Base-by-base conservation (phyloP, 2,329 filamentous ascomycete species). In the Juglanconis sp. region DNA sequence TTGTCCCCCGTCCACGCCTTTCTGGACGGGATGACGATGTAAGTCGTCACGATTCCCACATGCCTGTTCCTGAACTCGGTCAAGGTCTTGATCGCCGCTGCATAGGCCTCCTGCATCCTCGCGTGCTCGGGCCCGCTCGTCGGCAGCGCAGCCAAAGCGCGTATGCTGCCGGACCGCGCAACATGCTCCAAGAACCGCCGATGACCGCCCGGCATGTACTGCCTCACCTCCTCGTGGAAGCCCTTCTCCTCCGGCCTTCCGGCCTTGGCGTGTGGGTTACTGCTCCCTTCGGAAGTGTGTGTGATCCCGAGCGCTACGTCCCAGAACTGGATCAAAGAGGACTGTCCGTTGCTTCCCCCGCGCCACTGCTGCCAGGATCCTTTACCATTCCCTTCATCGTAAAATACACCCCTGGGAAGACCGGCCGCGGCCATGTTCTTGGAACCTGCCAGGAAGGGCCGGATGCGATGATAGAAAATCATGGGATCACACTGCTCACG, bases 331-430 rank as follows among this genome's bases (percentile, higher is more conserved):
- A 98, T 92, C 47, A 96, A 79, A 0, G 91, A 96, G 73, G 90
- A 94, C 73, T 98, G 94, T 0, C 93, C 94, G 69, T 97, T 97
- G 72, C 91, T 96, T 4, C 94, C 94, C 17, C 94, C 94, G n/a
- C 90, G 85, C 60, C 90, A 89, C 66, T 94, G 87, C 17, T 87
- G 81, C 81, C 92, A 96, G 40, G 82, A 76, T 0, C 87, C 84
- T 13, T 79, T 78, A 1, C 86, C 87, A 2, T 85, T 79, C 1
- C 87, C 89, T 59, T 90, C 84, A 66, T 96, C 91, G 70, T 96
- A 96, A 57, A 93, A 86, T 5, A 98, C 87, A 0, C 94, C 94
- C 11, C 86, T 83, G 0, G 93, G 91, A 1, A 97, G 79, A 0
- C 93, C 94, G 0, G 91, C 91, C 7, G 88, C 85, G 7, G 81